Conservation (phyloP, 495 filamentous ascomycete genomes). For the Hypoxylon fuscum region DNA sequence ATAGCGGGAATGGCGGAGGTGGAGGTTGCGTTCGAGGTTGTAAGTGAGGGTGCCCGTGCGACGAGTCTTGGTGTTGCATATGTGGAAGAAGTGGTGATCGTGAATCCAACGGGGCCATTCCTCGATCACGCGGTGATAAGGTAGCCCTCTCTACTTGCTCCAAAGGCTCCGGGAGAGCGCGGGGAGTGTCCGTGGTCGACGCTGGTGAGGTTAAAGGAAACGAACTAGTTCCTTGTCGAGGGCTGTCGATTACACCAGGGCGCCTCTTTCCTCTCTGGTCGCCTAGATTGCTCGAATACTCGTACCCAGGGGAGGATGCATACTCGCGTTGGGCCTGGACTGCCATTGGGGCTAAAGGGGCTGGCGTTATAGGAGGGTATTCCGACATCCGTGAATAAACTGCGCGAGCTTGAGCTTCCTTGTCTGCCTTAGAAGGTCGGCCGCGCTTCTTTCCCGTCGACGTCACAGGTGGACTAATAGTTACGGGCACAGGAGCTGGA, state of each 20-base stretch:
- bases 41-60: conserved; percentile 34
- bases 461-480: conserved; percentile 40
- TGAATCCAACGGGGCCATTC: conserved; percentile 29
- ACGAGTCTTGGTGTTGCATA: conserved; percentile 38
- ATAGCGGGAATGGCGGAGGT: conserved; percentile 39
- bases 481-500: conserved; percentile 32
- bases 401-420: conserved; percentile 45
- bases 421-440: conserved; percentile 49
- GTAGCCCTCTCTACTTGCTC: conserved; percentile 45
- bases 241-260: conserved; percentile 40
- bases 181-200: conserved; percentile 42
- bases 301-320: conserved; percentile 43
- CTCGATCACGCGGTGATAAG: conserved; percentile 41
- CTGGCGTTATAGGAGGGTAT: conserved; percentile 50
- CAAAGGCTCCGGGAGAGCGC: conserved; percentile 40
- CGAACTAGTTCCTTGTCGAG: conserved; percentile 33
- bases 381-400: conserved; percentile 46
- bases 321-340: conserved; percentile 42
- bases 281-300: conserved; percentile 35
- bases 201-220: conserved; percentile 40
- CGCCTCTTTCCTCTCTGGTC: conserved; percentile 42
- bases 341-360: conserved; percentile 43
- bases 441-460: conserved; percentile 46
- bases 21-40: conserved; percentile 41
- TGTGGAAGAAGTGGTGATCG: conserved; percentile 40